Conservation (phyloP, 306 rosid genomes). For the Dalbergia cochinchinensis region DNA sequence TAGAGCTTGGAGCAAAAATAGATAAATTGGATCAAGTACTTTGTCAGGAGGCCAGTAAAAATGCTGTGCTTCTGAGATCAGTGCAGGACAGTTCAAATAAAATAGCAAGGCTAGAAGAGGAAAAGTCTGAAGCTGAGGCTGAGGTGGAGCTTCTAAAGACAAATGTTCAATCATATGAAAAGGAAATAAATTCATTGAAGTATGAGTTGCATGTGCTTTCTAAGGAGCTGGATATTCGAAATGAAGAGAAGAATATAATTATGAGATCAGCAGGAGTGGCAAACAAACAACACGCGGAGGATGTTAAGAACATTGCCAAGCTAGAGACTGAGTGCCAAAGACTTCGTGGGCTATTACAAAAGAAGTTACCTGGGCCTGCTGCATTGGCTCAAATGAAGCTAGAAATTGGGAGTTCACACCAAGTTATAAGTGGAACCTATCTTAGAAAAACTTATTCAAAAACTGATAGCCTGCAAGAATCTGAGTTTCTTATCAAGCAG, state of each 20-base stretch:
- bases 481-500: conserved; percentile 73
- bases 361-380: conserved; percentile 96
- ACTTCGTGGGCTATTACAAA: conserved; percentile 82
- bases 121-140: conserved; percentile 78
- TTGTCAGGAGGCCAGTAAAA: conserved; percentile 67
- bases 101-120: conserved; percentile 71
- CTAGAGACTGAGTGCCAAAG: conserved; percentile 92
- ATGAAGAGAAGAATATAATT: conserved; percentile 89
- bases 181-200: conserved; percentile 79
- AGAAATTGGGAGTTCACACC: conserved; percentile 77
- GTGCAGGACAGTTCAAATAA: conserved; percentile 81
- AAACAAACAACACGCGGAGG: conserved; percentile 78
- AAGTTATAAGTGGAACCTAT: conserved; percentile 62
- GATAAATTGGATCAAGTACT: conserved; percentile 72
- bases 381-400: conserved; percentile 95
- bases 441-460: conserved; percentile 61
- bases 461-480: conserved; percentile 68
- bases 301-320: conserved; percentile 74
- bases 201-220: conserved; percentile 79
- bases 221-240: conserved; percentile 94
- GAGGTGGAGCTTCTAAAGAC: conserved; percentile 74
- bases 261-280: conserved; percentile 86
- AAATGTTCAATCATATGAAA: conserved; percentile 71
- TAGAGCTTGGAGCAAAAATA: conserved; percentile 80
- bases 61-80: conserved; percentile 74